These are phyloP conservation scores for Cercophora sp. DNA, from an alignment of 495 filamentous ascomycete genomes.

Conservation along the genomic window DNA sequence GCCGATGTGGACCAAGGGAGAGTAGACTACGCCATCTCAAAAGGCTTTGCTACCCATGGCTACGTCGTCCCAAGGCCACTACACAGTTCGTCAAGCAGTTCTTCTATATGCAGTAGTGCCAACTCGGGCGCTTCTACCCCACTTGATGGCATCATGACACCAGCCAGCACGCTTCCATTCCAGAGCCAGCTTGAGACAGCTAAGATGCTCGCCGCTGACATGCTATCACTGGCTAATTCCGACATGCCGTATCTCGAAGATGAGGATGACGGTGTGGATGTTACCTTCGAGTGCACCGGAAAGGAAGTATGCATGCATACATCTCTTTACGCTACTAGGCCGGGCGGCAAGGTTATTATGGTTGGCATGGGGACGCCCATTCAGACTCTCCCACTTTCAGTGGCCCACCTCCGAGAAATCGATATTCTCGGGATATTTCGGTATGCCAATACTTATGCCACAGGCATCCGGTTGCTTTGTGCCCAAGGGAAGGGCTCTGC, in stretches of 20 bases:
- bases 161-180: constrained; percentile 34
- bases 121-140: constrained; percentile 41
- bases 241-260: constrained; percentile 34
- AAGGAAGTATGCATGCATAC: constrained; percentile 84
- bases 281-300: constrained; percentile 88
- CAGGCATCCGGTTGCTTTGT: constrained; percentile 67
- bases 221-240: constrained; percentile 45
- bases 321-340: constrained; percentile 72
- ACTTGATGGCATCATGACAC: constrained; percentile 43
- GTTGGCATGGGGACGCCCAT: constrained; percentile 93
- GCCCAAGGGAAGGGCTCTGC: constrained; percentile 47
- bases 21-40: constrained; percentile 66
- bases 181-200: constrained; percentile 53
- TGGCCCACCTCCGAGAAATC: constrained; percentile 81
- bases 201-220: constrained; percentile 51
- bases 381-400: constrained; percentile 79
- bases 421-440: constrained; percentile 91
- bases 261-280: constrained; percentile 62
- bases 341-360: constrained; percentile 80
- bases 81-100: constrained; percentile 34
- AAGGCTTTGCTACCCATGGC: constrained; percentile 69
- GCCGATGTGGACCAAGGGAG: constrained; percentile 79
- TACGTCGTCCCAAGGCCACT: constrained; percentile 52
- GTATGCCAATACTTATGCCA: constrained; percentile 81
- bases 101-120: constrained; percentile 36